Conservation (phyloP, 2,329 filamentous ascomycete genomes). For the Davidsoniella neocaledoniae region DNA sequence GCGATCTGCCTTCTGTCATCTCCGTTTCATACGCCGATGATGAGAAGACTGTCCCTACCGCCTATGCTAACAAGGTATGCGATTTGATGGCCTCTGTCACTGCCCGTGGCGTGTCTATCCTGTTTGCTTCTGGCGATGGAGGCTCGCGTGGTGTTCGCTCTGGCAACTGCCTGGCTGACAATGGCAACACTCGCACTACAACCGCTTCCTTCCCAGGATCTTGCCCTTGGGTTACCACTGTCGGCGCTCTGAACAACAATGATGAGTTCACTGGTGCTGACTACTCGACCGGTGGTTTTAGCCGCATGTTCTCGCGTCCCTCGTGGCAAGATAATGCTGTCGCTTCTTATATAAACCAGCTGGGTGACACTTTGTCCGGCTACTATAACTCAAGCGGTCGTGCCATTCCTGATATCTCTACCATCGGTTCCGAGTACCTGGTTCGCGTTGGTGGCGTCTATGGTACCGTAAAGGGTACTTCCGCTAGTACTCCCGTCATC, state of each 20-base stretch:
- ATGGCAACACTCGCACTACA: conserved; percentile 40
- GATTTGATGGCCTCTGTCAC: conserved; percentile 35
- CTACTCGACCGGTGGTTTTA: conserved; percentile 37
- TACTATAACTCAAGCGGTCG: conserved; percentile 30
- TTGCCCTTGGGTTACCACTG: conserved; percentile 51
- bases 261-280: conserved; percentile 25
- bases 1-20: conserved; percentile 36
- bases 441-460: conserved; percentile 20
- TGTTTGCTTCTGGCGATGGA: conserved; percentile 35
- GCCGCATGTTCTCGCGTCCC: conserved; percentile 29
- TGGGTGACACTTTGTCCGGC: conserved; percentile 26
- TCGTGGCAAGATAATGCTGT: conserved; percentile 29
- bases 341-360: conserved; percentile 22
- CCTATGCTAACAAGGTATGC: conserved; percentile 37
- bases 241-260: conserved; percentile 38
- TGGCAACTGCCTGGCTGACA: conserved; percentile 40
- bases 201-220: conserved; percentile 46
- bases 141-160: conserved; percentile 27
- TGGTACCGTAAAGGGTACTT: conserved; percentile 25
- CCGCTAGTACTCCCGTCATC: conserved; percentile 36
- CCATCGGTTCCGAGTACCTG: conserved; percentile 40
- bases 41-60: conserved; percentile 34
- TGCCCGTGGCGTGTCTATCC: conserved; percentile 32
- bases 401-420: conserved; percentile 34
- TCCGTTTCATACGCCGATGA: conserved; percentile 43